Conservation (phyloP, 176 grass and related monocot species). For the Carex pumila region DNA sequence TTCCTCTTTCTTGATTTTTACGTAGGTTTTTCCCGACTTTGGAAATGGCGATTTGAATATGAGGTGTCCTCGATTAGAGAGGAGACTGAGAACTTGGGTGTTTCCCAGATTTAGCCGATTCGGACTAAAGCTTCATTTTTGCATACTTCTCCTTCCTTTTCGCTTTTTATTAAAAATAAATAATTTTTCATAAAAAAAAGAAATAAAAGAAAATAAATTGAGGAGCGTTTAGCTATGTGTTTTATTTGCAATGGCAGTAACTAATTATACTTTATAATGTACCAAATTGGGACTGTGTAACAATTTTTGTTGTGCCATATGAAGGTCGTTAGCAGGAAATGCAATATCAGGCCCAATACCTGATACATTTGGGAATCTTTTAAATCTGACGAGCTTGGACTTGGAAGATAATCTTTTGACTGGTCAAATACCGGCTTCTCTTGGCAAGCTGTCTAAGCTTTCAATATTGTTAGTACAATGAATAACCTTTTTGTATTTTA, state of each 20-base stretch:
- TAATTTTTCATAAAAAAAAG: neutral
- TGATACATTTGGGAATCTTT: slow-evolving; percentile 62
- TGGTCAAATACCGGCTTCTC: slow-evolving; percentile 77
- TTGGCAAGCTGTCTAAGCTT: slow-evolving; percentile 67
- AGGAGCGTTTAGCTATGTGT: neutral
- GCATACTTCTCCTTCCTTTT: slow-evolving; percentile 1
- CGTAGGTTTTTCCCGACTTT: neutral
- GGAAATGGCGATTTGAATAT: neutral
- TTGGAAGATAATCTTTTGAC: slow-evolving; percentile 64
- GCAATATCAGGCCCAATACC: slow-evolving; percentile 74
- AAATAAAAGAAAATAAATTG: neutral
- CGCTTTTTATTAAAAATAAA: neutral
- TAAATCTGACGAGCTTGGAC: slow-evolving; percentile 60
- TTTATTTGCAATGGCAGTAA: neutral
- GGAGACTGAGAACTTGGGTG: neutral
- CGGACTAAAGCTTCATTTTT: neutral
- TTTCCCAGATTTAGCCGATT: too few relatives aligned
- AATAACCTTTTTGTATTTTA: neutral
- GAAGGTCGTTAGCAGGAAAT: slow-evolving; percentile 65
- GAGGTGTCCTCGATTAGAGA: neutral
- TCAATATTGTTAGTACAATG: slow-evolving; percentile 52
- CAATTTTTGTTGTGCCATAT: slow-evolving; percentile 11
- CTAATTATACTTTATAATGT: neutral
- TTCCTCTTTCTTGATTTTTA: neutral
- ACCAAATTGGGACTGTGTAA: neutral